Conservation (phyloP, 495 filamentous ascomycete genomes). For the Choiromyces venosus region DNA sequence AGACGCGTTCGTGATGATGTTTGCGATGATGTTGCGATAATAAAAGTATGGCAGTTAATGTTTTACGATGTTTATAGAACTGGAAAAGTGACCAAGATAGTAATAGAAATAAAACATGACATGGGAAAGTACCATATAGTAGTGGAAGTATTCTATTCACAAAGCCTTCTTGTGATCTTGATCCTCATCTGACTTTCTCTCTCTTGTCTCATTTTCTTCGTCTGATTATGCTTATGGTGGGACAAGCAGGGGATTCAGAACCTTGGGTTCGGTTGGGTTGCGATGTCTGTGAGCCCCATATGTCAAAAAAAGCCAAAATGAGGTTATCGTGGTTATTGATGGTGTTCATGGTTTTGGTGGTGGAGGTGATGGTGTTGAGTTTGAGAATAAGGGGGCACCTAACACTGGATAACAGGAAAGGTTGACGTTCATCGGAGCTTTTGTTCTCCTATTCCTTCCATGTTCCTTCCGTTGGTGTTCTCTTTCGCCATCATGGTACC, state of each 20-base stretch:
- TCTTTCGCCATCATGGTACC: neutral
- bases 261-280: neutral
- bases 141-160: neutral
- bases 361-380: neutral
- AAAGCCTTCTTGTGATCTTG: neutral
- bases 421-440: neutral
- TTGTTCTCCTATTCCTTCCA: neutral
- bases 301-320: neutral
- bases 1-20: conserved; percentile 23
- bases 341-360: neutral
- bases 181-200: neutral
- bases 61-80: neutral
- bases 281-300: neutral
- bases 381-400: neutral
- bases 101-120: neutral
- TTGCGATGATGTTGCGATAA: conserved; percentile 13
- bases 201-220: neutral
- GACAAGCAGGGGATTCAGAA: neutral
- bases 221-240: neutral
- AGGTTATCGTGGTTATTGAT: neutral
- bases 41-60: neutral
- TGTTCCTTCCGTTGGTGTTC: neutral
- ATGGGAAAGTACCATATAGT: neutral
- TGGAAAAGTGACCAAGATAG: neutral
- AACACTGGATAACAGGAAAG: neutral